phyloP scores from a whole-genome alignment of 306 rosid species.

The Acacia crassicarpa region DNA sequence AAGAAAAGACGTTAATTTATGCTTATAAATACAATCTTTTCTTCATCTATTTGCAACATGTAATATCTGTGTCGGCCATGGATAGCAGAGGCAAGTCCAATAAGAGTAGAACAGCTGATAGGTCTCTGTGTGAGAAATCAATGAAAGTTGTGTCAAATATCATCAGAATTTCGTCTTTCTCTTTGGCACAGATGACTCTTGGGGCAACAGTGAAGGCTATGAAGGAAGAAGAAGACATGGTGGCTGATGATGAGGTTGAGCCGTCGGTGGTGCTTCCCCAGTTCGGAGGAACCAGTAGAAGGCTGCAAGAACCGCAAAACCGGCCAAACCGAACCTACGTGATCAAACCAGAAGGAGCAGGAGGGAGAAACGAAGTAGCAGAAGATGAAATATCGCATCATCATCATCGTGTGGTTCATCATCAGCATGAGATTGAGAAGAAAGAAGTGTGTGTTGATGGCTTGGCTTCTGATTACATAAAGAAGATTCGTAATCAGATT shows the following conservation, averaged over 20 bases:
- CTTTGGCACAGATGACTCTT: slow-evolving; percentile 28
- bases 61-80: slow-evolving; percentile 29
- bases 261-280: neutral
- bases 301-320: slow-evolving; percentile 35
- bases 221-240: neutral
- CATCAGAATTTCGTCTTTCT: slow-evolving; percentile 47
- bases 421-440: slow-evolving; percentile 17
- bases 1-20: neutral
- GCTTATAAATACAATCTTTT: slow-evolving; percentile 1
- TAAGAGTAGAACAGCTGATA: neutral
- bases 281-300: slow-evolving; percentile 20
- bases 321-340: slow-evolving; percentile 31
- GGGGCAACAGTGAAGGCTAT: neutral
- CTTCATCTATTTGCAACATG: neutral
- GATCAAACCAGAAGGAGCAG: slow-evolving; percentile 19
- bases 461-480: slow-evolving; percentile 47
- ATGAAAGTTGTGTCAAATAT: slow-evolving; percentile 51
- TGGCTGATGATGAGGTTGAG: neutral
- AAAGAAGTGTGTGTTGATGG: slow-evolving; percentile 44
- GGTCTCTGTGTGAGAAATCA: slow-evolving; percentile 48
- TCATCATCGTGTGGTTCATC: slow-evolving; percentile 6
- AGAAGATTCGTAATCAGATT: slow-evolving; percentile 44
- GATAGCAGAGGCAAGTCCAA: slow-evolving; percentile 21
- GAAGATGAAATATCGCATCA: neutral
- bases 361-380: neutral